Evolutionary conservation across 2,329 filamentous ascomycete genomes (phyloP).

Genomic region (Ascochyta clinopodiicola): DNA sequence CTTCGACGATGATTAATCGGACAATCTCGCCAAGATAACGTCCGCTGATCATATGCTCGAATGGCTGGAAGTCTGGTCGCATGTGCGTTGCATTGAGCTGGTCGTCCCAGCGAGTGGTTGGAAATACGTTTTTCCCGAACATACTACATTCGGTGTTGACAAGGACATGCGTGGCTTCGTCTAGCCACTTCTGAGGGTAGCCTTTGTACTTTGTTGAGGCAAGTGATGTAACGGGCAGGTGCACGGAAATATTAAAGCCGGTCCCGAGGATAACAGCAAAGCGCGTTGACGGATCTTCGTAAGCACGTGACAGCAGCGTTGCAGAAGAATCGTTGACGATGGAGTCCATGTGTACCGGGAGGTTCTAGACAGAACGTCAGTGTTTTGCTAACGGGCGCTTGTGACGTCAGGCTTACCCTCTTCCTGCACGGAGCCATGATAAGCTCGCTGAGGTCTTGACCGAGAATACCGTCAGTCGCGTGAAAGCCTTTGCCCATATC

Average conservation of each 20-base stretch:
- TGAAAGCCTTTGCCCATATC: slow-evolving; percentile 71
- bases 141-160: slow-evolving; percentile 72
- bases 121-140: slow-evolving; percentile 66
- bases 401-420: slow-evolving; percentile 43
- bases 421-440: slow-evolving; percentile 65
- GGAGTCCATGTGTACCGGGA: slow-evolving; percentile 66
- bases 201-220: slow-evolving; percentile 62
- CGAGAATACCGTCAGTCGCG: slow-evolving; percentile 64
- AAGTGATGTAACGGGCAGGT: slow-evolving; percentile 63
- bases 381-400: slow-evolving; percentile 2
- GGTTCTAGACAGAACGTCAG: slow-evolving; percentile 42
- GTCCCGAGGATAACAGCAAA: slow-evolving; percentile 71
- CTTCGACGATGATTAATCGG: slow-evolving; percentile 66
- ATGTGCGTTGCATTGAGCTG: slow-evolving; percentile 63
- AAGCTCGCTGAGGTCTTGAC: slow-evolving; percentile 65
- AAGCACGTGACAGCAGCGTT: slow-evolving; percentile 67
- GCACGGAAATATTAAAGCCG: slow-evolving; percentile 69
- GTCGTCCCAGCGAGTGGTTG: slow-evolving; percentile 68
- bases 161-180: slow-evolving; percentile 65
- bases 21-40: slow-evolving; percentile 70
- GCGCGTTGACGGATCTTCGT: slow-evolving; percentile 65
- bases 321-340: slow-evolving; percentile 71
- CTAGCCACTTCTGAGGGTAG: slow-evolving; percentile 62
- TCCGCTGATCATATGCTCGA: slow-evolving; percentile 69
- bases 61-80: slow-evolving; percentile 68